Evolutionary conservation across 495 filamentous ascomycete genomes (phyloP), one percentile per base, ranked within the genome.

Genomic region (Penicillium samsonianum): DNA sequence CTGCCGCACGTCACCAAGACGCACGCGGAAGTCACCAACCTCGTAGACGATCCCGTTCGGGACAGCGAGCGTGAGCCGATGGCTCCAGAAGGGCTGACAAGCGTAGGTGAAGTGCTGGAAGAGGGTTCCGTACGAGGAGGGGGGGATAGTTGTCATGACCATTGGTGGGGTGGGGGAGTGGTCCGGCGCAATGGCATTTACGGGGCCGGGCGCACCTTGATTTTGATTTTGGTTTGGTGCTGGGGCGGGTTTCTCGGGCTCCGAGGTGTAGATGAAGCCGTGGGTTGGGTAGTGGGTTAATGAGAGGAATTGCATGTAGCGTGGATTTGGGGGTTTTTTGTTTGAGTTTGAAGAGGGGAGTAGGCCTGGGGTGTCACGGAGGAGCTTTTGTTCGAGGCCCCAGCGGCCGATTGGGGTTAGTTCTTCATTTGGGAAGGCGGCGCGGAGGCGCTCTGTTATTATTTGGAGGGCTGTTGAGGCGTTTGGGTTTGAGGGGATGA

Each of bases 251-350:
- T 65, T 68, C 20, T 70, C 67, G 1, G 69, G 58, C 51, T 70
- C 66, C 11, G 75, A 74, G n/a, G 77, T 71, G 57, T 79, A 79
- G 44, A 79, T 68, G 58, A 78, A 79, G 19, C 74, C 75, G 28
- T 76, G 73, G 28, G 65, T 69, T 8, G 73, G 65, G 61, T 75
- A 71, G 53, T 77, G 69, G 20, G 65, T 67, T 38, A 78, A 59
- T 7, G 70, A 75, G 40, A 80, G 73, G 48, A 80, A 76, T 57
- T 80, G 77, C 69, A 79, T 71, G 52, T 75, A 80, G 20, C 74
- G 67, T 4, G 75, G 68, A 16, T 62, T 66, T 16, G 57, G 26
- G 33, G 70, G 59, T 22, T 60, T 60, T 40, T 72, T 69, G 26
- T 64, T 67, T n/a, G 55, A 31, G 23, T 58, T 48, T 26, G 67